Evolutionary conservation across 176 grass and related monocot species (phyloP), one percentile per base, ranked within the genome.

Genomic region (Rhynchospora pubera): DNA sequence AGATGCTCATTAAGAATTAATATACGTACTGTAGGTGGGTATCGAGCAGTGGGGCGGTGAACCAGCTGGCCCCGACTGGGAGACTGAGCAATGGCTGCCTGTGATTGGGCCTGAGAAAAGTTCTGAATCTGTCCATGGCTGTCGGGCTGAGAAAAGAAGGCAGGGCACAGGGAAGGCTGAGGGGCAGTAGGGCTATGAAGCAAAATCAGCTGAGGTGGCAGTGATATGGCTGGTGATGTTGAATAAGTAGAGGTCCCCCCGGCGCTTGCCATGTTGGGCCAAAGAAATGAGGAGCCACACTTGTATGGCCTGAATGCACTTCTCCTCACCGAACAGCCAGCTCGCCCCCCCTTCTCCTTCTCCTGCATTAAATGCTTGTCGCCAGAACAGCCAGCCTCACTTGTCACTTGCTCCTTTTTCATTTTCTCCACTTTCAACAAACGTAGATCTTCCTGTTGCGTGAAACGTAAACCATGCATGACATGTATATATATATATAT

Each of bases 271-370:
- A 84, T 80, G 77, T 80, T 84, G 11, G 86, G 86, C 92, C 86
- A 94, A 84, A 92, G 84, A 64, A 90, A 90, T 15, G 89, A 48
- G 8, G 86, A 79, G 62, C 89, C 84, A 13, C 82, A 82, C 23
- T 84, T 87, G 86, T 89, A 89, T 42, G 88, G 84, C 30, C 77
- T 34, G 82, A 95, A 61, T 32, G 87, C 90, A 53, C 84, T 87
- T 82, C 58, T 91, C 65, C 86, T 84, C 15, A 43, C 60, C 7
- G 47, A 24, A 28, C 26, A 28, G 26, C 26, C 26, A 28, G 26
- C 26, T 28, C 52, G 47, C 71, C 53, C 52, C 6, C 6, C 47
- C 71, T 53, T 75, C 11, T 28, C 47, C 12, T 26, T 15, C 21
- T 75, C 22, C 52, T 30, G 46, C 47, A 53, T 24, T 28, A 12